Evolutionary conservation across 139 green algal genomes (phyloP).

Genomic region (Chlamydomonas urium): DNA sequence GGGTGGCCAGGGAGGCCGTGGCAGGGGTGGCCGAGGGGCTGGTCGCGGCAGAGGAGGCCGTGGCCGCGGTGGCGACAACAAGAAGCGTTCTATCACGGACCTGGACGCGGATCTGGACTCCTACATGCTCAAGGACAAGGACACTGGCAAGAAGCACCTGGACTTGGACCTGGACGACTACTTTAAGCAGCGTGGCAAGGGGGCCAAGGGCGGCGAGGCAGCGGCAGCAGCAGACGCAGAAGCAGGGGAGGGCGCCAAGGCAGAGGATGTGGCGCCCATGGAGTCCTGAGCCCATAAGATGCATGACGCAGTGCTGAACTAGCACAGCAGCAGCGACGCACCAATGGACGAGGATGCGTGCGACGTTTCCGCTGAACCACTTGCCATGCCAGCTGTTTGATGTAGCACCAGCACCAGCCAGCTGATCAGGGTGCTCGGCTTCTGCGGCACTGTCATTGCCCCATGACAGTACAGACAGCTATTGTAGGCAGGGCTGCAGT

Average conservation of each 20-base stretch:
- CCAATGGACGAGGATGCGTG: too few species aligned
- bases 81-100: constrained; percentile 17
- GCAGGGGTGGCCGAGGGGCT: constrained; percentile 11
- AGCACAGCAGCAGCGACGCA: too few species aligned
- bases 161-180: constrained; percentile 12
- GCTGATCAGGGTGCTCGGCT: too few species aligned
- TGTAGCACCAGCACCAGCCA: too few species aligned
- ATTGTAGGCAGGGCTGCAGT: too few species aligned
- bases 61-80: background rate
- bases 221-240: background rate
- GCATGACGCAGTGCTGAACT: too few species aligned
- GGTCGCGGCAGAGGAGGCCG: constrained; percentile 7
- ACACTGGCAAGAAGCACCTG: constrained; percentile 5
- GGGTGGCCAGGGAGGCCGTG: constrained; percentile 2
- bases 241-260: background rate
- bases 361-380: too few species aligned
- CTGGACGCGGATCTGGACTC: constrained; percentile 34
- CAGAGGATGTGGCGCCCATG: too few species aligned
- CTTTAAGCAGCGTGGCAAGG: background rate
- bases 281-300: too few species aligned
- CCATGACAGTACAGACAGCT: too few species aligned
- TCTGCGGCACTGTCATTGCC: too few species aligned
- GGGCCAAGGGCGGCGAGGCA: background rate
- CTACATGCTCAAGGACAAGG: constrained; percentile 36
- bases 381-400: too few species aligned